These are phyloP conservation scores for Volvariella surrecta DNA, from an alignment of 1,284 basidiomycete species.

Conservation along the genomic window DNA sequence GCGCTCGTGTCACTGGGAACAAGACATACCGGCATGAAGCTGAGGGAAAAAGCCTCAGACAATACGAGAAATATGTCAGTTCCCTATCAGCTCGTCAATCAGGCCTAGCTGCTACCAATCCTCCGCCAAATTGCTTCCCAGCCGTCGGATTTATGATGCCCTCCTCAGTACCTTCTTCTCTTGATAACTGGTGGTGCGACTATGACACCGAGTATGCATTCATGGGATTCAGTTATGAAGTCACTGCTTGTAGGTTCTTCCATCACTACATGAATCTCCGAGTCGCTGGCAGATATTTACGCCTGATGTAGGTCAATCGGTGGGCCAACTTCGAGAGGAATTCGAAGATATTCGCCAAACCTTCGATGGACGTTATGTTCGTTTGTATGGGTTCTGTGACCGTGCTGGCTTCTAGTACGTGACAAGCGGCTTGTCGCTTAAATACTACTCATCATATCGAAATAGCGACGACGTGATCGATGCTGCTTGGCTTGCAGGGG, in stretches of 20 bases:
- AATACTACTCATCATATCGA: background rate
- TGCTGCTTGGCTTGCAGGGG: conserved; percentile 59
- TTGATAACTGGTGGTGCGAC: conserved; percentile 61
- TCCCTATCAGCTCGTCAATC: background rate
- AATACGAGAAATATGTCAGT: too few relatives aligned
- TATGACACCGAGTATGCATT: conserved; percentile 58
- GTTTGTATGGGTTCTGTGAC: conserved; percentile 65
- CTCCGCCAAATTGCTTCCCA: conserved; percentile 31
- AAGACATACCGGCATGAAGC: too few relatives aligned
- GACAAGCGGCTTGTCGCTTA: background rate
- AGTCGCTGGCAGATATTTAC: too few relatives aligned
- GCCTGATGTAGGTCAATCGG: conserved; percentile 38
- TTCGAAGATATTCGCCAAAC: conserved; percentile 53
- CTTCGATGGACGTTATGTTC: conserved; percentile 63
- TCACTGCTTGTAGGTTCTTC: conserved; percentile 50
- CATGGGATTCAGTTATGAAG: conserved; percentile 66
- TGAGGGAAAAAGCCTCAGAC: too few relatives aligned
- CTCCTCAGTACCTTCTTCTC: conserved; percentile 30
- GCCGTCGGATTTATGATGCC: conserved; percentile 50
- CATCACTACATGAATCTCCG: too few relatives aligned
- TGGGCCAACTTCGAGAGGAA: conserved; percentile 39
- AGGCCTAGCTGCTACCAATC: conserved; percentile 8
- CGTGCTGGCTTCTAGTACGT: conserved; percentile 55
- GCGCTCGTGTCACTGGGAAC: too few relatives aligned
- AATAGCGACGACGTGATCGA: conserved; percentile 57